phyloP scores from a whole-genome alignment of 164 flowering plant genomes.

The Annona cherimola region DNA sequence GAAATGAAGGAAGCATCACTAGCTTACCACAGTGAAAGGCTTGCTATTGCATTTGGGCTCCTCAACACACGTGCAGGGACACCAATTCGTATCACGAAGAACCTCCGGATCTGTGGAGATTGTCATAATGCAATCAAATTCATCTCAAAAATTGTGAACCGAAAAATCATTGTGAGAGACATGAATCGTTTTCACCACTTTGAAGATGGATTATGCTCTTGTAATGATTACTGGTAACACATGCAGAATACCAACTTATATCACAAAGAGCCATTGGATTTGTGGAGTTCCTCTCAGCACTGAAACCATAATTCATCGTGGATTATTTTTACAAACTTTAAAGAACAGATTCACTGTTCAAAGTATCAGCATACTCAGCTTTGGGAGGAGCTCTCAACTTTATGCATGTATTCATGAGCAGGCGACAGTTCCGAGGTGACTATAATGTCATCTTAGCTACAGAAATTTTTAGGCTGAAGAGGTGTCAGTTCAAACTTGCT shows the following conservation, averaged over 20 bases:
- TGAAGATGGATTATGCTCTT: conserved; percentile 13
- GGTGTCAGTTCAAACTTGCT: not conserved
- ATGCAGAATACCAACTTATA: not conserved
- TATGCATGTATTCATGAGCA: too few species aligned
- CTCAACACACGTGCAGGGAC: conserved; percentile 8
- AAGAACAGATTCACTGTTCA: not conserved
- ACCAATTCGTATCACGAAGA: conserved; percentile 17
- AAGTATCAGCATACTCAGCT: not conserved
- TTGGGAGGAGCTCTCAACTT: too few species aligned
- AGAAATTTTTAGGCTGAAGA: not conserved
- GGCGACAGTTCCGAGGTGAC: not conserved
- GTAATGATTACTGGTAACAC: conserved; percentile 16
- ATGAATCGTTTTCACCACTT: conserved; percentile 20
- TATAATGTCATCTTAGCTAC: not conserved
- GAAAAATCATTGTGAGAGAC: conserved; percentile 17
- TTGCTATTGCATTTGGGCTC: conserved; percentile 16
- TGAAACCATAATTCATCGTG: not conserved
- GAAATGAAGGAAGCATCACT: conserved; percentile 16
- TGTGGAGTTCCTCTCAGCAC: not conserved
- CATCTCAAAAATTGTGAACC: conserved; percentile 14
- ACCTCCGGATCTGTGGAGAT: conserved; percentile 20
- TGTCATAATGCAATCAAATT: conserved; percentile 19
- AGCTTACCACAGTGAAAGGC: conserved; percentile 16
- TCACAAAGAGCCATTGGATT: too few species aligned
- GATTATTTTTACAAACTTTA: not conserved